Percentiles rank a stretch among this genome's conserved stretches.
Conservation (phyloP, 1,139 yeast species). For the Yamadazyma siamensis region DNA sequence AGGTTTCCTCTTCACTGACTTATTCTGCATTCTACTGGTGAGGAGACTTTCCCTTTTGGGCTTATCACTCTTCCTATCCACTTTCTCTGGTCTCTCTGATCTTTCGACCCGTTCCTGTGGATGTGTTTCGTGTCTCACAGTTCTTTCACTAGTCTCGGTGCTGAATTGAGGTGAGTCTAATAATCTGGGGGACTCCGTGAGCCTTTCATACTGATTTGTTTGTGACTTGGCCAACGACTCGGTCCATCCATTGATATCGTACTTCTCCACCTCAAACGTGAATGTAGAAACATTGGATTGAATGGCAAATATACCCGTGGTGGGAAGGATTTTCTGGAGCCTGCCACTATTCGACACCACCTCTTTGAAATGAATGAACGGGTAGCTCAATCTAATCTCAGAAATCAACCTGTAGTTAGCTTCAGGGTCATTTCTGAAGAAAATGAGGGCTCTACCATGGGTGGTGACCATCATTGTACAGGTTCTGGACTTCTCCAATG, state of each 20-base stretch:
- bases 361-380: constrained; percentile 54
- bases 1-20: constrained; percentile 28
- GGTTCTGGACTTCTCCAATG: constrained; percentile 34
- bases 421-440: constrained; percentile 34
- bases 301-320: constrained; percentile 53
- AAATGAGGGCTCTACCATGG: constrained; percentile 53
- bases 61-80: no score
- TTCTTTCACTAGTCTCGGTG: neutral
- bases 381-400: constrained; percentile 47
- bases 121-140: constrained; percentile 1
- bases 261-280: constrained; percentile 56
- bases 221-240: constrained; percentile 50
- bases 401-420: constrained; percentile 36
- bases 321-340: constrained; percentile 30
- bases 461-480: constrained; percentile 53
- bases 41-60: constrained; percentile 8
- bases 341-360: constrained; percentile 34
- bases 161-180: constrained; percentile 22
- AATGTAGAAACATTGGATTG: constrained; percentile 45
- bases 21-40: constrained; percentile 10
- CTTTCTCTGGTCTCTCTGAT: neutral
- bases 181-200: constrained; percentile 23
- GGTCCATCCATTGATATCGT: constrained; percentile 55
- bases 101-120: neutral
- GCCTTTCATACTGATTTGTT: constrained; percentile 44